Evolutionary conservation across 768 basidiomycete genomes (phyloP), one percentile per base, ranked within the genome.

Genomic region (Mycena kentingensis): DNA sequence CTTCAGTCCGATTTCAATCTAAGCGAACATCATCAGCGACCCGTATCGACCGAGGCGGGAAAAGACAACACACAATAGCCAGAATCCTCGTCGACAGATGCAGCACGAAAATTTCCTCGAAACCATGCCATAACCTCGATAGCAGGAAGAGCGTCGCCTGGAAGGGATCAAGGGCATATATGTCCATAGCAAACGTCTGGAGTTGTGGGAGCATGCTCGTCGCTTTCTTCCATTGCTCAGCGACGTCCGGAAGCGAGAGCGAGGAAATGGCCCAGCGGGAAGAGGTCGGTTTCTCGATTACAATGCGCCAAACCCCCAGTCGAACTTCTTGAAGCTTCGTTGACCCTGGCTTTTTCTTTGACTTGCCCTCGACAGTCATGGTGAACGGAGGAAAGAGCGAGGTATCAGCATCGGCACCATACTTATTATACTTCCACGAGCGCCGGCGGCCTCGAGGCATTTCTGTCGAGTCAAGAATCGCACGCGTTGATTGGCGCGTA

Each of bases 1-100:
- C 31, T 36, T 55, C 6, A 59, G 32, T 4, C 57, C 52, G n/a
- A 55, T 34, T 42, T 59, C 57, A 31, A 59, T 59, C 57, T 59
- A 34, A 21, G 36, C 28, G 24, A 32, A 13, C 11, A 34, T 10
- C 2, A 22, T 35, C 38, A 39, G 18, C 25, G 12, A 24, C 42
- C 7, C 15, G 11, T 12, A 19, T 18, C 1, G 10, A 11, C 44
- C n/a, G 2, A 10, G 1, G 15, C 19, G 15, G 18, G 42, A 18
- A 26, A 6, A 16, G 6, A 24, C 4, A 47, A 54, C 57, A 18
- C 21, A 59, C 57, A 25, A 59, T 39, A 5, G 53, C 27, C 22
- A 59, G 46, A 28, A 59, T 48, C 15, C 28, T 43, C 22, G 29
- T 55, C 8, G 53, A 48, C 3, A 55, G 36, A 32, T 59, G 50